Evolutionary conservation across 1,139 yeast species (phyloP), one percentile per base, ranked within the genome.

Genomic region (Suhomyces atakaporum): DNA sequence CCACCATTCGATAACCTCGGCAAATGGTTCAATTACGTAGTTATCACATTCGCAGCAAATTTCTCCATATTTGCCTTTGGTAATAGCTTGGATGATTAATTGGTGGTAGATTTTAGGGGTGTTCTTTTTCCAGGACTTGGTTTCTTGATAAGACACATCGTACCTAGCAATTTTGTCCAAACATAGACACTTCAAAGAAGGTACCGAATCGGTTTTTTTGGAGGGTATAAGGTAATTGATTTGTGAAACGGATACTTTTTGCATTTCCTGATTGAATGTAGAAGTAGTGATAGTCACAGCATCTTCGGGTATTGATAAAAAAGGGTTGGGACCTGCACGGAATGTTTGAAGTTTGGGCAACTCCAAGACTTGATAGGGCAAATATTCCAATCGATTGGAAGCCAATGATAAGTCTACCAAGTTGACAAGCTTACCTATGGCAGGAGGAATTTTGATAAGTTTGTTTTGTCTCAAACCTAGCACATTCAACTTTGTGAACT

Each of bases 1-100:
- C 82, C 85, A 79, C 82, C 83, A 79, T 47, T 80, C 85, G 33
- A 73, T 49, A 1, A 72, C 69, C 46, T 75, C 74, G 0, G 82
- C 84, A 7, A 70, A 66, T 2, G 80, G 75, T 31, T 72, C 69
- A 6, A 77, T 66, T 22, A 74, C 63, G 16, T 62, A 57, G 6
- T 51, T 36, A 2, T 60, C 52, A 48, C 86, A 80, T 16, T 62
- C 60, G 2, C 79, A 75, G 47, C 86, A 80, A 0, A 62, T 53
- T 38, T 73, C 75, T n/a, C 66, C 66, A 39, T 68, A 66, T 12
- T 63, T 57, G 0, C 76, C 73, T 45, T 66, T 66, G 16, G 69
- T 63, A 24, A 72, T 49, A 1, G 81, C 77, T 35, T 60, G 62
- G 9, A 72, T 63, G 2, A 75, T 63, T 42, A 67, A 49, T 31